Percentiles rank a stretch among this genome's conserved stretches.
These are phyloP conservation scores for Clarireedia sp. DNA, from an alignment of 2,329 filamentous ascomycete genomes.

Conservation along the genomic window DNA sequence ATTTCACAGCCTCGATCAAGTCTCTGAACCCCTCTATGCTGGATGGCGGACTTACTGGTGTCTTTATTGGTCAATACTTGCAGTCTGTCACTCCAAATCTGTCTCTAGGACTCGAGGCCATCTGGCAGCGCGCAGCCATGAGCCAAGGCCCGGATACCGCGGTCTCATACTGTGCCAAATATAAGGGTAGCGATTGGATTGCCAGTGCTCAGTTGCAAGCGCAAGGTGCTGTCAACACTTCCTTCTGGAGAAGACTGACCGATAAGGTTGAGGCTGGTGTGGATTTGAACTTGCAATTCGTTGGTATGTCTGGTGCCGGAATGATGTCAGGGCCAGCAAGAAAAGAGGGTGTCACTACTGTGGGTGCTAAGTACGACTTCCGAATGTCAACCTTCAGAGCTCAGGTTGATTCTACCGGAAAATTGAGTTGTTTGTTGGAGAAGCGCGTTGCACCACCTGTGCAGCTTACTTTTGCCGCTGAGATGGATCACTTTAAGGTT, in stretches of 20 bases:
- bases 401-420: slow-evolving; percentile 91
- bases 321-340: slow-evolving; percentile 69
- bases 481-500: slow-evolving; percentile 94
- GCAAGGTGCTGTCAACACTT: slow-evolving; percentile 79
- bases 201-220: slow-evolving; percentile 76
- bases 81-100: slow-evolving; percentile 85
- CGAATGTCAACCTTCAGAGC: slow-evolving; percentile 90
- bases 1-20: slow-evolving; percentile 91
- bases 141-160: slow-evolving; percentile 84
- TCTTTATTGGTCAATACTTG: slow-evolving; percentile 91
- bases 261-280: slow-evolving; percentile 96
- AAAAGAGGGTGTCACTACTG: slow-evolving; percentile 83
- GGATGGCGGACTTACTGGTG: slow-evolving; percentile 87
- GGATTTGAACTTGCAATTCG: slow-evolving; percentile 84
- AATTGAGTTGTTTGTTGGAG: slow-evolving; percentile 85
- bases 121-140: slow-evolving; percentile 84
- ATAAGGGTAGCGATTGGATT: slow-evolving; percentile 89
- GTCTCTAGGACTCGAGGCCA: slow-evolving; percentile 80
- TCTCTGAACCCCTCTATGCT: slow-evolving; percentile 90
- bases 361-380: slow-evolving; percentile 98
- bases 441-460: slow-evolving; percentile 93
- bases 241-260: slow-evolving; percentile 88
- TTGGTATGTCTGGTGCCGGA: slow-evolving; percentile 50
- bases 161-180: slow-evolving; percentile 82
- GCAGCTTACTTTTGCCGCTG: slow-evolving; percentile 88